Evolutionary conservation across 2,329 filamentous ascomycete genomes (phyloP).

Genomic region (Aureobasidium sp.): DNA sequence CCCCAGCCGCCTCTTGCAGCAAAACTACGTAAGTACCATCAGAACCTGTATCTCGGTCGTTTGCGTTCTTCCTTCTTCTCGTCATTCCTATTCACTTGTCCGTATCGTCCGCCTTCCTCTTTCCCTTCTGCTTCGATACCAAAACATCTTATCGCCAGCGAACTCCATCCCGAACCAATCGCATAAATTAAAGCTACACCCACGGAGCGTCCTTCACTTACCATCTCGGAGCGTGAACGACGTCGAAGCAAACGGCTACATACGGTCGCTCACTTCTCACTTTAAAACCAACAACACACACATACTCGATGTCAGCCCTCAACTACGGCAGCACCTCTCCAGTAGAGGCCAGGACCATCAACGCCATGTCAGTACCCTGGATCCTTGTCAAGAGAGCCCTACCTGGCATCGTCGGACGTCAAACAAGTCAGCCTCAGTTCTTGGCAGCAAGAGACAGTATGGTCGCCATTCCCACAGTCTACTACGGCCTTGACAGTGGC

Average conservation of each 20-base stretch:
- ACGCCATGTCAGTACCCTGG: not conserved
- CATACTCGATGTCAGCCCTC: not conserved
- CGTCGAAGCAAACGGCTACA: not conserved
- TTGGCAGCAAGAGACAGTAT: conserved; percentile 16
- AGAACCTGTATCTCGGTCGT: conserved; percentile 8
- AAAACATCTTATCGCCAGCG: not conserved
- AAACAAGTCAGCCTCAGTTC: not conserved
- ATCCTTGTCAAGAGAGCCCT: not conserved
- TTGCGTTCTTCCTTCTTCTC: not conserved
- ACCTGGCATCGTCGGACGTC: conserved; percentile 3
- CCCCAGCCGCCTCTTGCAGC: conserved; percentile 10
- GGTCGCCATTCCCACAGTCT: conserved; percentile 52
- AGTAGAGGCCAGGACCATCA: not conserved
- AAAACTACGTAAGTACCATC: conserved; percentile 6
- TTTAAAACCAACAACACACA: not conserved
- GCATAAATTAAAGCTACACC: not conserved
- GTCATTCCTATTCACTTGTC: conserved; percentile 1
- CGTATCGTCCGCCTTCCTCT: not conserved
- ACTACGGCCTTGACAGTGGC: conserved; percentile 44
- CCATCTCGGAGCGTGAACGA: not conserved
- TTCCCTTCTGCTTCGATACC: not conserved
- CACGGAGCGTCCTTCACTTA: not conserved
- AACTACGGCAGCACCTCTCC: not conserved
- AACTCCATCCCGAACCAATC: not conserved
- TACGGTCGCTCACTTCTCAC: not conserved